Conservation (phyloP, 2,329 filamentous ascomycete species). For the Alternaria sp. region DNA sequence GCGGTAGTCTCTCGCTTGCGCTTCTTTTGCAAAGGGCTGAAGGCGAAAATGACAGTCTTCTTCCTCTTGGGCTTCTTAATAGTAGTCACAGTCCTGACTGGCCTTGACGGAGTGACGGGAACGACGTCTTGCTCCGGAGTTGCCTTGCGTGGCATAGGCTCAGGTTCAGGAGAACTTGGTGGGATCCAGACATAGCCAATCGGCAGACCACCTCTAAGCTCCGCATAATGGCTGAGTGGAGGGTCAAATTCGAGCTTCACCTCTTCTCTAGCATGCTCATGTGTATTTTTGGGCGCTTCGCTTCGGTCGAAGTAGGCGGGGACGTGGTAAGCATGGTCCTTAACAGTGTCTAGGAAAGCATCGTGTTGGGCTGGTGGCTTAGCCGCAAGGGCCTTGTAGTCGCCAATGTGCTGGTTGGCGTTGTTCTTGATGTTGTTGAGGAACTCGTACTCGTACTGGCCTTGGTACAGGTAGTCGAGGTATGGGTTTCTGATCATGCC, state of each 20-base stretch:
- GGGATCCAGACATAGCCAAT: constrained; percentile 10
- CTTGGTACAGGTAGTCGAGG: not conserved
- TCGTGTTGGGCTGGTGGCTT: not conserved
- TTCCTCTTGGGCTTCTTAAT: not conserved
- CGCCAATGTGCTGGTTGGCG: not conserved
- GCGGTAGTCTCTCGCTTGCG: not conserved
- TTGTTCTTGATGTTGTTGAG: not conserved
- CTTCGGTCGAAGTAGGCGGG: not conserved
- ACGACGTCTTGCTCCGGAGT: not conserved
- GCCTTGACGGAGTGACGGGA: not conserved
- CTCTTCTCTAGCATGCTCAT: not conserved
- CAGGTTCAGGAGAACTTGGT: constrained; percentile 3
- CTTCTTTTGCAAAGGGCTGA: not conserved
- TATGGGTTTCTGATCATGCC: not conserved
- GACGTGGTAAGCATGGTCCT: constrained; percentile 2
- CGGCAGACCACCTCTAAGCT: constrained; percentile 3
- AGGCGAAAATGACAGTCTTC: not conserved
- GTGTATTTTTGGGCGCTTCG: not conserved
- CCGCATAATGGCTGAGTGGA: constrained; percentile 5
- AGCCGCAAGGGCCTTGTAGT: not conserved
- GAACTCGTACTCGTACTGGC: not conserved
- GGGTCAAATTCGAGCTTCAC: constrained; percentile 9
- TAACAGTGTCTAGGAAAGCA: not conserved
- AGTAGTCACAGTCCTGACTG: not conserved
- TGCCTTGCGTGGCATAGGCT: not conserved